A percentile compares a stretch with the other conserved stretches of the same genome.
Evolutionary conservation across 1,139 yeast genomes (phyloP).

Genomic region (Nematodospora anomalae): DNA sequence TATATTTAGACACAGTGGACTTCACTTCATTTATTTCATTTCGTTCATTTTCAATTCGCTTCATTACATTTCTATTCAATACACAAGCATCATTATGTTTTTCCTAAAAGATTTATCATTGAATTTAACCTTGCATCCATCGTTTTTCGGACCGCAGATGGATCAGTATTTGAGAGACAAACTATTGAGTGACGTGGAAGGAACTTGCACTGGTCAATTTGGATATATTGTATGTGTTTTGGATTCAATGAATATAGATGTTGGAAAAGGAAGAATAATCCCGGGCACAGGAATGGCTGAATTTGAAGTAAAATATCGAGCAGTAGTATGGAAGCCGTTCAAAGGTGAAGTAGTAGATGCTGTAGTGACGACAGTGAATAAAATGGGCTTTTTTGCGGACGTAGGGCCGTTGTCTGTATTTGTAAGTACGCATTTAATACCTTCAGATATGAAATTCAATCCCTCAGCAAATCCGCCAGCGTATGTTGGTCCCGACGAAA

Average conservation of each 20-base stretch:
- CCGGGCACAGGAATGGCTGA: slow-evolving; percentile 94
- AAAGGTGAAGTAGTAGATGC: slow-evolving; percentile 99
- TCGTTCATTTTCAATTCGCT: not conserved
- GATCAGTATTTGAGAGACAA: slow-evolving; percentile 88
- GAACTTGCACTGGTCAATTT: slow-evolving; percentile 98
- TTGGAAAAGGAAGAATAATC: slow-evolving; percentile 89
- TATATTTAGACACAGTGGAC: not conserved
- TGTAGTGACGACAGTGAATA: slow-evolving; percentile 88
- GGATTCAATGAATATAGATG: slow-evolving; percentile 92
- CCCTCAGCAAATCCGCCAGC: slow-evolving; percentile 98
- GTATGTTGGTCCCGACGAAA: slow-evolving; percentile 94
- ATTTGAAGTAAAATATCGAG: slow-evolving; percentile 92
- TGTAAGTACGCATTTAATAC: slow-evolving; percentile 91
- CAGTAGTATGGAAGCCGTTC: slow-evolving; percentile 98
- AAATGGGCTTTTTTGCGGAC: slow-evolving; percentile 96
- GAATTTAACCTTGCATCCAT: slow-evolving; percentile 91
- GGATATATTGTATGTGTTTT: slow-evolving; percentile 96
- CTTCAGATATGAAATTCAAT: slow-evolving; percentile 89
- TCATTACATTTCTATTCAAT: not conserved
- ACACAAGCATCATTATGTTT: slow-evolving; percentile 31
- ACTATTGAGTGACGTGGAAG: slow-evolving; percentile 92
- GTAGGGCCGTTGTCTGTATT: slow-evolving; percentile 96
- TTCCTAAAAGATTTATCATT: slow-evolving; percentile 82
- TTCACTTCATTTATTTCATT: slow-evolving; percentile 1
- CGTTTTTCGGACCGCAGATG: slow-evolving; percentile 98